A percentile compares a stretch with the other conserved stretches of the same genome.
Evolutionary conservation across 768 basidiomycete genomes (phyloP).

Genomic region (Leccinum sublutescens): DNA sequence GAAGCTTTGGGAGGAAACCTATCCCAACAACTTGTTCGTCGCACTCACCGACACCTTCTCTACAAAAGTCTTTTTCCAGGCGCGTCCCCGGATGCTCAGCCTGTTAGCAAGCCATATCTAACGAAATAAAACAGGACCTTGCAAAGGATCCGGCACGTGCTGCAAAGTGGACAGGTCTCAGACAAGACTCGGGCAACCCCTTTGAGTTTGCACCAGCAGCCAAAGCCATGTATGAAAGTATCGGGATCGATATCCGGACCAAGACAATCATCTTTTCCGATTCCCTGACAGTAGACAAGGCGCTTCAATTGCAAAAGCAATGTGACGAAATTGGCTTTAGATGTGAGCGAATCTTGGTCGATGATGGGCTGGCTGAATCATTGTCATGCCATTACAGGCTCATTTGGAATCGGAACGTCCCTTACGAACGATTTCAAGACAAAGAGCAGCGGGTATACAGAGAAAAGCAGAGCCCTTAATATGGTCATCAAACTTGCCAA

Average conservation of each 20-base stretch:
- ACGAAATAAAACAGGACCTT: conserved; percentile 49
- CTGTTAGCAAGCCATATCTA: not conserved
- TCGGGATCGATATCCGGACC: conserved; percentile 63
- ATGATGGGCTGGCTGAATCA: too few species aligned
- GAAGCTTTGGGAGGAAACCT: conserved; percentile 83
- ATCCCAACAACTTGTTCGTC: conserved; percentile 55
- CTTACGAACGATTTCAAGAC: conserved; percentile 79
- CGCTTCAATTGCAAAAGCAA: conserved; percentile 65
- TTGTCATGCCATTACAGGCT: conserved; percentile 43
- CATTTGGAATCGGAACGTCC: conserved; percentile 93
- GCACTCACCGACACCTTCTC: conserved; percentile 97
- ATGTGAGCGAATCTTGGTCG: conserved; percentile 36
- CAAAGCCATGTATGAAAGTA: conserved; percentile 63
- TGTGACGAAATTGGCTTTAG: conserved; percentile 71
- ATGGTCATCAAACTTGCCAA: conserved; percentile 92
- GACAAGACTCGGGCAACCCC: conserved; percentile 95
- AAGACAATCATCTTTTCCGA: conserved; percentile 88
- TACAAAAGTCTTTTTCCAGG: conserved; percentile 81
- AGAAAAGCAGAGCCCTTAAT: conserved; percentile 80
- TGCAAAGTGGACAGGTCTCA: conserved; percentile 72
- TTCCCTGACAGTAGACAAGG: conserved; percentile 67
- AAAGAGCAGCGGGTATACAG: conserved; percentile 41
- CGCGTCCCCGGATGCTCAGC: conserved; percentile 23
- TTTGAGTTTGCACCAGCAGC: conserved; percentile 74
- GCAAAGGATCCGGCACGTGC: conserved; percentile 55